These are phyloP conservation scores for Chrysanthemum lavandulifolium DNA, from an alignment of 129 eudicot genomes.

Conservation along the genomic window DNA sequence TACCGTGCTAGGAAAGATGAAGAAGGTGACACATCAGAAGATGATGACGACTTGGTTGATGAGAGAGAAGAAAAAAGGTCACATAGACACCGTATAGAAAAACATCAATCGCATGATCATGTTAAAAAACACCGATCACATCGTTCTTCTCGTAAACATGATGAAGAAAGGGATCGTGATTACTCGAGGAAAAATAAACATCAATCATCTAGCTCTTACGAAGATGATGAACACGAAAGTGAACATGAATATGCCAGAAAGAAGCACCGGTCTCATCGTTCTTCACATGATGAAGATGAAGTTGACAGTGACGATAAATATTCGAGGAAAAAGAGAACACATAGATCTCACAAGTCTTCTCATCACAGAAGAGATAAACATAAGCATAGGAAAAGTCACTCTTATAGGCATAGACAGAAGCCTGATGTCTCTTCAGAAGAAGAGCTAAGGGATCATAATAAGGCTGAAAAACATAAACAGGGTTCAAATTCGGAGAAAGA, in stretches of 20 bases:
- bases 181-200: slow-evolving; percentile 42
- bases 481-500: slow-evolving; percentile 38
- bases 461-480: slow-evolving; percentile 30
- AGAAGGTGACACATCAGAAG: slow-evolving; percentile 39
- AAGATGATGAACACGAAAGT: slow-evolving; percentile 33
- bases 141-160: slow-evolving; percentile 46
- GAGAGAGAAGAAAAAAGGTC: slow-evolving; percentile 32
- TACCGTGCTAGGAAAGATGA: slow-evolving; percentile 49
- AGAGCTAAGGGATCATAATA: slow-evolving; percentile 24
- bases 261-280: slow-evolving; percentile 47
- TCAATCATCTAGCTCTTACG: slow-evolving; percentile 36
- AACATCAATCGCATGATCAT: slow-evolving; percentile 32
- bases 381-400: slow-evolving; percentile 50
- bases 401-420: slow-evolving; percentile 38
- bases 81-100: slow-evolving; percentile 32
- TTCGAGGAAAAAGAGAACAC: slow-evolving; percentile 47
- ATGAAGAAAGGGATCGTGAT: slow-evolving; percentile 32
- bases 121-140: slow-evolving; percentile 56
- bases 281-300: slow-evolving; percentile 33
- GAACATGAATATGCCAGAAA: slow-evolving; percentile 42
- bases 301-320: slow-evolving; percentile 32
- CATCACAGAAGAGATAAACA: slow-evolving; percentile 45
- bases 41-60: slow-evolving; percentile 20
- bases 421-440: slow-evolving; percentile 42
- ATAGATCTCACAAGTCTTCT: slow-evolving; percentile 53